phyloP scores from a whole-genome alignment of 1,139 yeast genomes.

The Eremothecium gossypii region DNA sequence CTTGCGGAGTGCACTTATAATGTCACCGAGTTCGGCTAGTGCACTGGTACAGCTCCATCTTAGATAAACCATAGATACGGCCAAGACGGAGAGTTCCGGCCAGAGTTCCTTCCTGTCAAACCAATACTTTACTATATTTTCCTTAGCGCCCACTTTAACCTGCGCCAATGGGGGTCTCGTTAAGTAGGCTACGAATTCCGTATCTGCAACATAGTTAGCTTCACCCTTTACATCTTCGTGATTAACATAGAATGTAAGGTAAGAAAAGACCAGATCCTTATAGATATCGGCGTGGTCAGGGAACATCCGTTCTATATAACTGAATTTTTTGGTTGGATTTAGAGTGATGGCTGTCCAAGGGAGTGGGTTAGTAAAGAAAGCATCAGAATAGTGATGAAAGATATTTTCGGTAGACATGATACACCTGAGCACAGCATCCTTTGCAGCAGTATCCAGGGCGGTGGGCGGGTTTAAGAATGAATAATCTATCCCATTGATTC shows the following conservation, averaged over 20 bases:
- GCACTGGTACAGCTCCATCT: background rate
- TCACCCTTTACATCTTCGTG: background rate
- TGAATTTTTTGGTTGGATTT: slow-evolving; percentile 1
- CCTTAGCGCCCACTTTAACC: background rate
- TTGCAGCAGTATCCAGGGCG: background rate
- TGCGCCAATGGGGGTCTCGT: background rate
- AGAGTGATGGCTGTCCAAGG: slow-evolving; percentile 1
- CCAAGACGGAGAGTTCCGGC: slow-evolving; percentile 2
- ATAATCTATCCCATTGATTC: background rate
- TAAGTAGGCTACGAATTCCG: background rate
- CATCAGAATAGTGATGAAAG: background rate
- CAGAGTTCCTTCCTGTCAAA: slow-evolving; percentile 4
- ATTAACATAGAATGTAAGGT: background rate
- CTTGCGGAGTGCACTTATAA: background rate
- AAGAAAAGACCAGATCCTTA: background rate
- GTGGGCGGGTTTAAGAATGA: slow-evolving; percentile 1
- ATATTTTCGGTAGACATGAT: background rate
- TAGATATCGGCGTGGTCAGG: background rate
- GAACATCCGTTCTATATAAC: background rate
- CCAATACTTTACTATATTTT: slow-evolving; percentile 1
- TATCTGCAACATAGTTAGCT: background rate
- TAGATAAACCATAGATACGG: background rate
- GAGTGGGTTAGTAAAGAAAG: background rate
- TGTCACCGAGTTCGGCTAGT: background rate
- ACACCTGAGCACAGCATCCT: slow-evolving; percentile 1